Base-by-base conservation (phyloP, 495 filamentous ascomycete species). In the Jackrogersella multiformis region DNA sequence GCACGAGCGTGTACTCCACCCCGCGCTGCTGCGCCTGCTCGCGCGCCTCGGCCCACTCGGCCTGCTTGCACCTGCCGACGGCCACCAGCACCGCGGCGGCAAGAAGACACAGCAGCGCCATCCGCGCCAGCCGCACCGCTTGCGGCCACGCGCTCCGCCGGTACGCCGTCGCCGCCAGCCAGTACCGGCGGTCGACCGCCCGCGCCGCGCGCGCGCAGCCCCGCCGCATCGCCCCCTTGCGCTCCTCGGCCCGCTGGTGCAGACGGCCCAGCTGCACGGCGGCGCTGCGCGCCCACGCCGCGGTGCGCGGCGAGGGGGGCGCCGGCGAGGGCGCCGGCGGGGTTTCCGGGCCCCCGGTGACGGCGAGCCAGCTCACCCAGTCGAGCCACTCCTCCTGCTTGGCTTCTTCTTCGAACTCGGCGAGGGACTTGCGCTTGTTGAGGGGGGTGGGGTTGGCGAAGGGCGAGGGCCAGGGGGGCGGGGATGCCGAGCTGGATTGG, bases 111-210 rank as follows among this genome's bases (percentile, higher is more conserved):
- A 42, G 0, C 4, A 48, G 1, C 34, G 8, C n/a, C 1, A 9
- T 1, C 10, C 28, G 49, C 4, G 54, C 1, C 7, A 20, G 15
- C 20, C 42, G 38, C 46, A 57, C 13, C 1, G 46, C 10, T 3
- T 21, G 21, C 7, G 60, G 66, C 55, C 66, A 63, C 2, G 9
- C 23, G 24, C 55, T 59, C 48, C 26, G 23, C 0, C 26, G 48
- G 55, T 69, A 69, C 28, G 38, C 45, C 1, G 28, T 53, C 23
- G 13, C 13, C 10, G 12, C 4, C 6, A 49, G 21, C 45, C 64
- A 68, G 23, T 61, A 56, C 51, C 16, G 18, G 21, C 57, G 34
- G 2, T 61, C 57, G 35, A 39, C 7, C 16, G 1, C 7, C 12
- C 9, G 1, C 8, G 4, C 15, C 18, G 7, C 18, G 18, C 41